A percentile compares a stretch with the other conserved stretches of the same genome.
These are phyloP conservation scores for Diaporthe aspalathi DNA, from an alignment of 2,329 filamentous ascomycete species.

Conservation along the genomic window DNA sequence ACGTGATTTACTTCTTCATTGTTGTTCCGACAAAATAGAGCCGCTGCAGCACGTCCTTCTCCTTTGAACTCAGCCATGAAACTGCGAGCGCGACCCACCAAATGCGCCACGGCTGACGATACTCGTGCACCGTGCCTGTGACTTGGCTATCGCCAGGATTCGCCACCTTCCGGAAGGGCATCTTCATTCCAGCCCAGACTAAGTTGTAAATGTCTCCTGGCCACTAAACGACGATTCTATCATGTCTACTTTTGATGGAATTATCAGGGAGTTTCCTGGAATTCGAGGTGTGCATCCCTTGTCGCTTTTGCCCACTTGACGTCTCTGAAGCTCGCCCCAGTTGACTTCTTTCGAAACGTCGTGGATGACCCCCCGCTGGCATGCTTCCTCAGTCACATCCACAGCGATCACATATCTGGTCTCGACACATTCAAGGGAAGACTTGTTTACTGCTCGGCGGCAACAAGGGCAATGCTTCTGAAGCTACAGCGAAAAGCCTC, in stretches of 20 bases:
- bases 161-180: background rate
- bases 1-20: background rate
- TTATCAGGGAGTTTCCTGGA: slow-evolving; percentile 80
- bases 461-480: slow-evolving; percentile 83
- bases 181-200: background rate
- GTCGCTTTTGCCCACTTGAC: background rate
- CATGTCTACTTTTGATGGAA: slow-evolving; percentile 84
- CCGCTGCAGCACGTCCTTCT: too few species aligned
- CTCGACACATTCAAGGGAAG: slow-evolving; percentile 67
- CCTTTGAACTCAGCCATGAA: background rate
- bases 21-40: too few species aligned
- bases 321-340: slow-evolving; percentile 52
- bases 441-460: slow-evolving; percentile 84
- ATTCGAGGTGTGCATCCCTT: slow-evolving; percentile 68
- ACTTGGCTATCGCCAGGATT: background rate
- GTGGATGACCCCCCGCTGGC: slow-evolving; percentile 71
- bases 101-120: background rate
- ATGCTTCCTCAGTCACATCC: slow-evolving; percentile 91
- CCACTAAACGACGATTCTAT: background rate
- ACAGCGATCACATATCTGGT: slow-evolving; percentile 88
- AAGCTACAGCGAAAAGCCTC: slow-evolving; percentile 82
- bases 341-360: slow-evolving; percentile 82
- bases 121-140: background rate
- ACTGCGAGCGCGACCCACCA: background rate
- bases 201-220: too few species aligned